Evolutionary conservation across 495 filamentous ascomycete species (phyloP).

Genomic region (Penicillium subrubescens): DNA sequence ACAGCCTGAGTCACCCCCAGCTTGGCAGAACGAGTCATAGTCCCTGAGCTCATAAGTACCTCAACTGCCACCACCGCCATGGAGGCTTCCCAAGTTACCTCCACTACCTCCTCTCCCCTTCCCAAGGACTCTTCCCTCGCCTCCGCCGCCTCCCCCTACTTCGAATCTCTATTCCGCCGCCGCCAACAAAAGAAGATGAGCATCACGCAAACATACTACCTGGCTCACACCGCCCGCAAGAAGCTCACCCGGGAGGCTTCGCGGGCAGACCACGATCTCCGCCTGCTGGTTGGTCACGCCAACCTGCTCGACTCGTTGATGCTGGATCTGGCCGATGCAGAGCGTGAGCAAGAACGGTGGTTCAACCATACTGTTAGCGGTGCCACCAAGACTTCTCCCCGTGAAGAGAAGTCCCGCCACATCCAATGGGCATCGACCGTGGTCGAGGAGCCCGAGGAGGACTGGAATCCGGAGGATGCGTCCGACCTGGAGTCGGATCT

Average conservation of each 20-base stretch:
- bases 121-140: constrained; percentile 29
- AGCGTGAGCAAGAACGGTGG: constrained; percentile 95
- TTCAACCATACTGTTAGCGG: constrained; percentile 93
- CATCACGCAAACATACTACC: constrained; percentile 95
- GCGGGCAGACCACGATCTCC: constrained; percentile 88
- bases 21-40: constrained; percentile 36
- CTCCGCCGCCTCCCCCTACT: constrained; percentile 34
- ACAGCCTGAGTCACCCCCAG: constrained; percentile 35
- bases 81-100: constrained; percentile 11
- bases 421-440: constrained; percentile 87
- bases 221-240: constrained; percentile 90
- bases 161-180: constrained; percentile 33
- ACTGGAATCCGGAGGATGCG: constrained; percentile 65
- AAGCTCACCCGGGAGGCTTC: constrained; percentile 94
- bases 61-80: constrained; percentile 34
- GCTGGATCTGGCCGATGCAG: constrained; percentile 92
- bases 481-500: constrained; percentile 56
- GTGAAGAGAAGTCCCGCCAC: constrained; percentile 63
- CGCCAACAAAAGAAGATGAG: constrained; percentile 82
- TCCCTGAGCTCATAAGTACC: constrained; percentile 29
- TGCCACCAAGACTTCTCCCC: constrained; percentile 53
- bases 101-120: constrained; percentile 4
- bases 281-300: constrained; percentile 92
- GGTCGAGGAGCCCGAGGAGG: constrained; percentile 71
- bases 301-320: constrained; percentile 96